phyloP scores from a whole-genome alignment of 495 filamentous ascomycete species.

The Penicillium subrubescens region DNA sequence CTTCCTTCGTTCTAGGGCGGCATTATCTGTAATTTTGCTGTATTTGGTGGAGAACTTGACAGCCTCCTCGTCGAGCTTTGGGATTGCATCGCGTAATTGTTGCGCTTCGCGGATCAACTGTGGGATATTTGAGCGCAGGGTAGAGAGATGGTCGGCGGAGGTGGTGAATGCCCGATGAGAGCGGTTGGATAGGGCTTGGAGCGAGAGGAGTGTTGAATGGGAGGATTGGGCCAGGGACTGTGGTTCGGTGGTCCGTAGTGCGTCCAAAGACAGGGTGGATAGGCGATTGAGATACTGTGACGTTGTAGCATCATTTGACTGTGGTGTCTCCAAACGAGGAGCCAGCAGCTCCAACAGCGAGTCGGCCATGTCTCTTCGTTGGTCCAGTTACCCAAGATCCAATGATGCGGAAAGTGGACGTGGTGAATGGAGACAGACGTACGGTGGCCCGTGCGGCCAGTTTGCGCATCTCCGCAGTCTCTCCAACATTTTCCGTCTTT shows the following conservation, averaged over 20 bases:
- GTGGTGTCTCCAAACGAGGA: slow-evolving; percentile 52
- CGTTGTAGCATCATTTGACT: slow-evolving; percentile 50
- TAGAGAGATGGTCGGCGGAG: slow-evolving; percentile 75
- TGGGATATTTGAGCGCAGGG: slow-evolving; percentile 67
- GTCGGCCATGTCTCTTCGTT: slow-evolving; percentile 58
- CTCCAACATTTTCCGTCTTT: slow-evolving; percentile 19
- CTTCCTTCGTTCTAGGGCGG: slow-evolving; percentile 71
- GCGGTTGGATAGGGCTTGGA: slow-evolving; percentile 86
- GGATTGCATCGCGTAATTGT: slow-evolving; percentile 70
- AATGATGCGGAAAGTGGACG: slow-evolving; percentile 19
- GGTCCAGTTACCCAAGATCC: slow-evolving; percentile 12
- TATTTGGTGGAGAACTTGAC: slow-evolving; percentile 82
- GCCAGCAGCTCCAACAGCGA: slow-evolving; percentile 73
- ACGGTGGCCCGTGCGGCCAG: slow-evolving; percentile 38
- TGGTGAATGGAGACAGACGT: slow-evolving; percentile 23
- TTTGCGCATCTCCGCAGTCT: slow-evolving; percentile 30
- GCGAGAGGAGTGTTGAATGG: slow-evolving; percentile 79
- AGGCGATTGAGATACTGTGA: slow-evolving; percentile 74
- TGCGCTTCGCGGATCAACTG: slow-evolving; percentile 63
- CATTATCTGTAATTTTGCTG: slow-evolving; percentile 71
- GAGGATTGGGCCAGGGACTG: slow-evolving; percentile 78
- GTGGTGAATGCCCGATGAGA: slow-evolving; percentile 87
- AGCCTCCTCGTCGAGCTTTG: slow-evolving; percentile 76
- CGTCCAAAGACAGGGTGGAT: slow-evolving; percentile 73
- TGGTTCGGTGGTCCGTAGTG: slow-evolving; percentile 73